Conservation (phyloP, 148 eudicot species). For the Nepenthes mirabilis region DNA sequence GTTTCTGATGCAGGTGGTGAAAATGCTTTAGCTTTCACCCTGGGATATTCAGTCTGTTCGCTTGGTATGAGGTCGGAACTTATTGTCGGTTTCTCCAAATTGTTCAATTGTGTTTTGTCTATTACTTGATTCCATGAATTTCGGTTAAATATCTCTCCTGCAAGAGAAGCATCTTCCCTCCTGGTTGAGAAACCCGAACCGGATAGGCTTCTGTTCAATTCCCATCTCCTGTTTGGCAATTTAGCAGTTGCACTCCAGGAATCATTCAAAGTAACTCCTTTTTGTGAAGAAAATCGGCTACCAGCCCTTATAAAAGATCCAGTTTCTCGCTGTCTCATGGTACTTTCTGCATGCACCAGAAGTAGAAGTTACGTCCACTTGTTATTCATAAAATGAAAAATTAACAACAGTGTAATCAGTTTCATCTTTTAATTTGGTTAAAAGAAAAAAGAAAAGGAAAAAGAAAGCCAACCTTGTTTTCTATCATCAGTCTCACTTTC, state of each 20-base stretch:
- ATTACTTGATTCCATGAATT: constrained; percentile 34
- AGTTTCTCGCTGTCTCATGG: constrained; percentile 30
- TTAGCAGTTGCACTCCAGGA: constrained; percentile 47
- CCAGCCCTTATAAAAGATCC: constrained; percentile 43
- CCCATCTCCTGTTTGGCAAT: constrained; percentile 37
- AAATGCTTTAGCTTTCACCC: constrained; percentile 18
- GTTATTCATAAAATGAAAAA: background rate
- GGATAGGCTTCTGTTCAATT: constrained; percentile 29
- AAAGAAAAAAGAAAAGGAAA: background rate
- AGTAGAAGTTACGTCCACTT: background rate
- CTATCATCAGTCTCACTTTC: constrained; percentile 25
- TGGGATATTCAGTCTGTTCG: constrained; percentile 7
- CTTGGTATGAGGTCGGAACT: constrained; percentile 3
- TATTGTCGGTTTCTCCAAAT: constrained; percentile 27
- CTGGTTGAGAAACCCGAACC: constrained; percentile 29
- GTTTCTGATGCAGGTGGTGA: constrained; percentile 24
- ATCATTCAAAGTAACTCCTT: constrained; percentile 35
- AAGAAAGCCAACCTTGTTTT: constrained; percentile 3
- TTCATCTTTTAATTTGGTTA: background rate
- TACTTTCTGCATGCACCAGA: constrained; percentile 31
- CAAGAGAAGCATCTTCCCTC: constrained; percentile 23
- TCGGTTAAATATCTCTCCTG: constrained; percentile 24
- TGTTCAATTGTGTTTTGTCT: constrained; percentile 26
- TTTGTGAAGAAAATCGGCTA: constrained; percentile 49
- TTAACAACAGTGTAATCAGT: background rate